A percentile compares a stretch with the other conserved stretches of the same genome.
Conservation (phyloP, 352 stramenopile genomes). For the Phytophthora pseudosyringae region DNA sequence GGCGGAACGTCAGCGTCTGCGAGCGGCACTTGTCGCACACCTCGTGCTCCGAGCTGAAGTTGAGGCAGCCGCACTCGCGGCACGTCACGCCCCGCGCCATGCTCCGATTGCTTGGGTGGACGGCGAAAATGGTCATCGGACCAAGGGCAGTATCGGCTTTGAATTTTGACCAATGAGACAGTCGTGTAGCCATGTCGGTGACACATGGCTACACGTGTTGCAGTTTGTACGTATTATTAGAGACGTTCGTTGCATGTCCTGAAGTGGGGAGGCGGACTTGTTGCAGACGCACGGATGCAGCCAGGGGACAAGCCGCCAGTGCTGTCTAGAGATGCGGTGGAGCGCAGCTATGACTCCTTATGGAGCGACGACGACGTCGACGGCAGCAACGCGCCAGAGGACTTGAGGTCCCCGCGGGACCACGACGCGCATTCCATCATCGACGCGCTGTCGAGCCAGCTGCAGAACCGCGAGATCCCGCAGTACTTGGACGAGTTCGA, state of each 20-base stretch:
- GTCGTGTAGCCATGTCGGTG: constrained; percentile 24
- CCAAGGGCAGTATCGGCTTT: too few relatives aligned
- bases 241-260: not conserved
- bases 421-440: constrained; percentile 51
- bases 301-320: not conserved
- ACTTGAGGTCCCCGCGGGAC: constrained; percentile 13
- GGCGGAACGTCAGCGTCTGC: constrained; percentile 13
- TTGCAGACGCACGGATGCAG: not conserved
- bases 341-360: constrained; percentile 37
- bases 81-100: constrained; percentile 36
- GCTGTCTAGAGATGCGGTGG: not conserved
- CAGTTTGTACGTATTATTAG: constrained; percentile 10
- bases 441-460: constrained; percentile 52
- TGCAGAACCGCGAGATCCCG: constrained; percentile 50
- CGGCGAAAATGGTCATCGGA: too few relatives aligned
- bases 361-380: constrained; percentile 51
- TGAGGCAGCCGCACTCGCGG: constrained; percentile 53
- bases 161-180: not conserved
- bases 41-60: constrained; percentile 42
- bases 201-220: not conserved
- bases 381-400: constrained; percentile 10
- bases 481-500: constrained; percentile 78
- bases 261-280: not conserved
- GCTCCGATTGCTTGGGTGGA: constrained; percentile 25
- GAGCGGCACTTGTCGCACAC: constrained; percentile 42